Percentiles rank a stretch among this genome's conserved stretches.
phyloP scores from a whole-genome alignment of 805 yeast genomes.

The Huiozyma sinensis region DNA sequence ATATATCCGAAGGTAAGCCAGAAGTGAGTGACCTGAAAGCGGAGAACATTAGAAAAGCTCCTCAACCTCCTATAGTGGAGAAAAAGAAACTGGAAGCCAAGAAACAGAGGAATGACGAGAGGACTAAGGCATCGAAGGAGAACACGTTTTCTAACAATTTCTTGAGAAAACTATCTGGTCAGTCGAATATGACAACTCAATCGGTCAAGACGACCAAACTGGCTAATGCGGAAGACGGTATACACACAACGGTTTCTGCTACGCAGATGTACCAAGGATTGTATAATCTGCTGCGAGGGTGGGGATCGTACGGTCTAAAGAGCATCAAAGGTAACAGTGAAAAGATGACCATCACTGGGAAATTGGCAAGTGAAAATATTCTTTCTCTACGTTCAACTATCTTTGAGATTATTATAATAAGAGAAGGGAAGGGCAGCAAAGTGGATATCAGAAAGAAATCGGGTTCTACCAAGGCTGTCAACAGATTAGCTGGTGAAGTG shows the following conservation, averaged over 20 bases:
- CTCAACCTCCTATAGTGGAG: slow-evolving; percentile 4
- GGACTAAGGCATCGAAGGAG: slow-evolving; percentile 1
- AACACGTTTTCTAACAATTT: slow-evolving; percentile 16
- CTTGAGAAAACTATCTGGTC: slow-evolving; percentile 28
- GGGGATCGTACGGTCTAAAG: slow-evolving; percentile 63
- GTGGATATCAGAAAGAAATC: slow-evolving; percentile 50
- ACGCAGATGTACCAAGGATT: slow-evolving; percentile 57
- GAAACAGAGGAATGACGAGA: slow-evolving; percentile 5
- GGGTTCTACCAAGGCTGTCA: slow-evolving; percentile 56
- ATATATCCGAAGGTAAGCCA: not conserved
- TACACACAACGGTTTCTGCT: slow-evolving; percentile 27
- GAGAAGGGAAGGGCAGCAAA: slow-evolving; percentile 40
- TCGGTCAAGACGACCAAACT: slow-evolving; percentile 1
- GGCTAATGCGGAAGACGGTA: not conserved
- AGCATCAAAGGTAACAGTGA: slow-evolving; percentile 38
- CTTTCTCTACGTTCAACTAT: slow-evolving; percentile 53
- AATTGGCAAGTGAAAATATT: slow-evolving; percentile 49
- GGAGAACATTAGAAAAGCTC: slow-evolving; percentile 2
- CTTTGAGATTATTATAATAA: slow-evolving; percentile 43
- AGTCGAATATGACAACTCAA: not conserved
- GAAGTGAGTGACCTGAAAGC: slow-evolving; percentile 1
- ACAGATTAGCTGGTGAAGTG: slow-evolving; percentile 49
- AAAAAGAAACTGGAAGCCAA: slow-evolving; percentile 6
- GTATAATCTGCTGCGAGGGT: slow-evolving; percentile 48
- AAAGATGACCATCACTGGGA: slow-evolving; percentile 43